These are phyloP conservation scores for Thelephora aurantiotincta DNA, from an alignment of 768 basidiomycete species.

Conservation along the genomic window DNA sequence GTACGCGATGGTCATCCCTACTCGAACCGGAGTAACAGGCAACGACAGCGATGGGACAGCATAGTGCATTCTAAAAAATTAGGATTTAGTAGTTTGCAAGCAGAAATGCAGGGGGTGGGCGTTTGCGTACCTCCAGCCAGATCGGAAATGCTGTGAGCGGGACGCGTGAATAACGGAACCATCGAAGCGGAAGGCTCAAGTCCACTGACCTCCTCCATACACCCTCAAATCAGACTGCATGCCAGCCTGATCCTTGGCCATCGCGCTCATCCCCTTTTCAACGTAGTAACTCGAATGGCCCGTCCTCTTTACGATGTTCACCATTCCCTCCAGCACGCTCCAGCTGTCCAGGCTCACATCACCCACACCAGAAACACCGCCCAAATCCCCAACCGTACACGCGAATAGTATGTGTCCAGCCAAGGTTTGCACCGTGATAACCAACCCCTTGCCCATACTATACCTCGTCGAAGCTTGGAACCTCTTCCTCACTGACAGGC, in stretches of 20 bases:
- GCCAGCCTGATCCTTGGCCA: conserved; percentile 64
- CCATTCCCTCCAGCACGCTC: conserved; percentile 63
- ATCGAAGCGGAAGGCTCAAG: conserved; percentile 5
- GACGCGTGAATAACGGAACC: conserved; percentile 4
- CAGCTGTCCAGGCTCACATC: conserved; percentile 77
- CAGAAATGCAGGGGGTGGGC: neutral
- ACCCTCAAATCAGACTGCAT: conserved; percentile 50
- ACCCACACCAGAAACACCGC: conserved; percentile 45
- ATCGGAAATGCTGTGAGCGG: conserved; percentile 57
- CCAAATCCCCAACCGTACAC: conserved; percentile 75
- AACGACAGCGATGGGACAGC: conserved; percentile 67
- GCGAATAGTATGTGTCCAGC: conserved; percentile 69
- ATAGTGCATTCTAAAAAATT: conserved; percentile 51
- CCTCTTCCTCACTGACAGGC: conserved; percentile 70
- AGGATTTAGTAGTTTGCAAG: conserved; percentile 1
- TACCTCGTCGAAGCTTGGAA: conserved; percentile 63
- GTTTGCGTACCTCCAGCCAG: conserved; percentile 53
- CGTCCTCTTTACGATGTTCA: conserved; percentile 63
- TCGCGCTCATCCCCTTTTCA: conserved; percentile 75
- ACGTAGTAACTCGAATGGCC: conserved; percentile 81
- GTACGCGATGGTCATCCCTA: conserved; percentile 64
- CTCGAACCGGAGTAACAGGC: conserved; percentile 76
- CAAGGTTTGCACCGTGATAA: conserved; percentile 68
- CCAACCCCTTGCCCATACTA: conserved; percentile 64
- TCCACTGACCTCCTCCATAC: conserved; percentile 61